Evolutionary conservation across 2,329 filamentous ascomycete species (phyloP), one percentile per base, ranked within the genome.

Genomic region (Coniochaeta sp.): DNA sequence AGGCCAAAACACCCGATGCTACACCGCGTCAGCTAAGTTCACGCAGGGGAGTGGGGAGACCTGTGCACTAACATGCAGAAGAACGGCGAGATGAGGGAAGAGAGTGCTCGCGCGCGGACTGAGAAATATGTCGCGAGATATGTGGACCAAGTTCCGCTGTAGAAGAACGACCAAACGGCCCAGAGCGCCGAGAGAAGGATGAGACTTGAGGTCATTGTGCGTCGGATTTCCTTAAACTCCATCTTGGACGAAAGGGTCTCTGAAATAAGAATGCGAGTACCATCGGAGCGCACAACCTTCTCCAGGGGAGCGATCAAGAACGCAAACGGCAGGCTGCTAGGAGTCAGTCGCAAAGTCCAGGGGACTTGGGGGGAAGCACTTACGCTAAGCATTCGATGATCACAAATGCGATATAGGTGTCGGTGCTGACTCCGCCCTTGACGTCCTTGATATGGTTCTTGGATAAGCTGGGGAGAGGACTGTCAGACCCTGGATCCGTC

Each of bases 361-460:
- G 13, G 16, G 40, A 51, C 74, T 67, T 0, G 72, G 68, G 0
- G 69, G 68, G 7, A 75, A n/a, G n/a, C 62, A 26, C 71, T 70
- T 1, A 69, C 71, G 18, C 57, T 53, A 76, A 64, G 49, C 71
- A 75, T 58, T 74, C 73, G 42, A 77, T 72, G 20, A 70, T 70
- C 42, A 76, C 72, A 50, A 76, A 74, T 12, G 67, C 70, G 24
- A 74, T 66, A 52, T 74, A 74, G 0, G 71, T 74, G 7, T 68
- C 60, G 14, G 63, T 65, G 0, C 63, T 63, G 1, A 71, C 65
- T 16, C 66, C 65, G 16, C 71, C 71, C 2, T 61, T 57, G 6
- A 55, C 62, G 8, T 66, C 67, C 52, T 65, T 63, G n/a, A 61
- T 48, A 28, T 69, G 59, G 40, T 71, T 71, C 53, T 70, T 70